Conservation (phyloP, 495 filamentous ascomycete species). For the Neurospora sp. region DNA sequence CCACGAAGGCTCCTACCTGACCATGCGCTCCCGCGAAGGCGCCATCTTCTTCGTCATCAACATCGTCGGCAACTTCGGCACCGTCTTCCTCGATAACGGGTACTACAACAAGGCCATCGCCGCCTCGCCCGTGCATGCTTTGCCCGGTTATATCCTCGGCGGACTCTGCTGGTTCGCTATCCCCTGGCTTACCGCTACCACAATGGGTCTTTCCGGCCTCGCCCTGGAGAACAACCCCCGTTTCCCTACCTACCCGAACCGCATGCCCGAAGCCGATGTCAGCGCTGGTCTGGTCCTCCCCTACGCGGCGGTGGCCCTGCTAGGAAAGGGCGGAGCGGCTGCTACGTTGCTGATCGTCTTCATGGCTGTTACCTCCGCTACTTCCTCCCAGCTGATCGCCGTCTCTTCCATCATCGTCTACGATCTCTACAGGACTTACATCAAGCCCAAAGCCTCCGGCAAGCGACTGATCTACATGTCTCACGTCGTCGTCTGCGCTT, state of each 20-base stretch:
- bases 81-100: constrained; percentile 70
- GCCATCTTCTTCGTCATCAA: constrained; percentile 97
- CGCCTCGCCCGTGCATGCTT: constrained; percentile 77
- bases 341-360: constrained; percentile 82
- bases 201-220: constrained; percentile 85
- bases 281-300: constrained; percentile 82
- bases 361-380: constrained; percentile 91
- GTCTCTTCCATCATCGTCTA: constrained; percentile 92
- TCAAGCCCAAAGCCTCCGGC: constrained; percentile 56
- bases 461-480: constrained; percentile 78
- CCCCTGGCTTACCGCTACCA: constrained; percentile 85
- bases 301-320: constrained; percentile 77
- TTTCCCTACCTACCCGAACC: constrained; percentile 63
- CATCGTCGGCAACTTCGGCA: constrained; percentile 72
- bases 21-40: constrained; percentile 79
- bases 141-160: constrained; percentile 87
- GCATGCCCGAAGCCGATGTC: constrained; percentile 68
- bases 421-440: constrained; percentile 71
- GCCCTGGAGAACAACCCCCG: constrained; percentile 66
- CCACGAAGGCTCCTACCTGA: constrained; percentile 75
- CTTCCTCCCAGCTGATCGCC: constrained; percentile 83
- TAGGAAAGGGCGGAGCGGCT: constrained; percentile 80
- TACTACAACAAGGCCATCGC: constrained; percentile 97
- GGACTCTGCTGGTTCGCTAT: constrained; percentile 94
- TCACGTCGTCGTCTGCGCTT: constrained; percentile 64